phyloP scores from a whole-genome alignment of 148 eudicot genomes.

The Vaccinium corymbosum region DNA sequence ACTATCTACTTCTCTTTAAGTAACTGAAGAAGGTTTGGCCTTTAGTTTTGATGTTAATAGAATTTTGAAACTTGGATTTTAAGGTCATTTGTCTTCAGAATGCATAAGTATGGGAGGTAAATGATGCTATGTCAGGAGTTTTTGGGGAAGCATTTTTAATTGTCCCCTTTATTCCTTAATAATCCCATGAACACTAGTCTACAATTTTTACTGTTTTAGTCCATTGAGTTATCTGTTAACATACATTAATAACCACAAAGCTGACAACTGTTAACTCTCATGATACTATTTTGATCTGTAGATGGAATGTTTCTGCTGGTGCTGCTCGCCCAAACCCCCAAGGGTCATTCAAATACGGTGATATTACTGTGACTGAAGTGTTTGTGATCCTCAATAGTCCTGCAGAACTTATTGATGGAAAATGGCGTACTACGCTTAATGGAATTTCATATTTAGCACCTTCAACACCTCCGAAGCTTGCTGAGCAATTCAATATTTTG shows the following conservation, averaged over 20 bases:
- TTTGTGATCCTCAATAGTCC: conserved; percentile 72
- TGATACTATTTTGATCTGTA: conserved; percentile 25
- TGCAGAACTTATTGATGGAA: conserved; percentile 71
- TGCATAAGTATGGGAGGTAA: conserved; percentile 12
- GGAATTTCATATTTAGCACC: conserved; percentile 84
- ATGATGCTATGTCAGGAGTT: conserved; percentile 15
- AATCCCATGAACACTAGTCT: not conserved
- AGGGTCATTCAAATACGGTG: conserved; percentile 91
- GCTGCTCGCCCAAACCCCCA: conserved; percentile 99
- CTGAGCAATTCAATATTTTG: conserved; percentile 70
- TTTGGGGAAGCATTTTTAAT: conserved; percentile 6
- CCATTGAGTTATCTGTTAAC: not conserved
- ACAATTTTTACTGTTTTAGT: not conserved
- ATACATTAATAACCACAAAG: conserved; percentile 9
- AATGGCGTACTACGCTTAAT: conserved; percentile 76
- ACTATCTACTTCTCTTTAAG: not conserved
- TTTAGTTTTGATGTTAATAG: not conserved
- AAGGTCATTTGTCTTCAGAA: conserved; percentile 4
- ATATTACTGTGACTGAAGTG: conserved; percentile 87
- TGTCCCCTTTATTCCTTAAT: not conserved
- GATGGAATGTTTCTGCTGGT: conserved; percentile 91
- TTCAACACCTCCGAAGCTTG: conserved; percentile 82
- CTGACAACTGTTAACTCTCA: conserved; percentile 18
- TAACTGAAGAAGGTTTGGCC: not conserved
- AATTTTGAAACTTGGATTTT: conserved; percentile 6